These are phyloP conservation scores for Craterostigma plantagineum DNA, from an alignment of 257 asterid species.

Conservation along the genomic window DNA sequence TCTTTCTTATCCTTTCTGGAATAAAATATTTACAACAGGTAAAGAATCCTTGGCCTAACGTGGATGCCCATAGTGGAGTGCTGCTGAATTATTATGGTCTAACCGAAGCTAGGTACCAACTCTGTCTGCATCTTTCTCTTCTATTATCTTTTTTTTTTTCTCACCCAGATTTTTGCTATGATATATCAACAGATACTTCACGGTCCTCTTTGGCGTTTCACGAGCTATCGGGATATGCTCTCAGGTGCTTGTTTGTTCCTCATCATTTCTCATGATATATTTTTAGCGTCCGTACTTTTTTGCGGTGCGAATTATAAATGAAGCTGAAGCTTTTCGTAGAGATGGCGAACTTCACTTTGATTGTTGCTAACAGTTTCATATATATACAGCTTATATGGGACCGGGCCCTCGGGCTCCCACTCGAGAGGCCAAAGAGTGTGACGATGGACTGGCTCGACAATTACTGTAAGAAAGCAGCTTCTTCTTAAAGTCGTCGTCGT, in stretches of 20 bases:
- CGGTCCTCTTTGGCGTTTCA: constrained; percentile 97
- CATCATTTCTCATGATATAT: no score
- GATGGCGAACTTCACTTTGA: no score
- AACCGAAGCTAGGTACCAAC: constrained; percentile 47
- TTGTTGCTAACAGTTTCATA: no score
- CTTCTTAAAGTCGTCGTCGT: no score
- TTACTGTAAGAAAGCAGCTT: constrained; percentile 5
- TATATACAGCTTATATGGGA: constrained; percentile 78
- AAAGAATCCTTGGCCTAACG: constrained; percentile 94
- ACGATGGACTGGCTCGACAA: constrained; percentile 9
- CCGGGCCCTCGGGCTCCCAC: constrained; percentile 91
- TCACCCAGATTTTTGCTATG: neutral
- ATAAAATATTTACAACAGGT: constrained; percentile 21
- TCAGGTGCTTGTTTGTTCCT: constrained; percentile 37
- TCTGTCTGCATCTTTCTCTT: neutral
- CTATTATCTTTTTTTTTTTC: neutral
- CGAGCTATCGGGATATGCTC: constrained; percentile 88
- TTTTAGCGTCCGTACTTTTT: no score
- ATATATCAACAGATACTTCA: constrained; percentile 17
- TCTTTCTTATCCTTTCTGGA: neutral
- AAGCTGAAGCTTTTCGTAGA: no score
- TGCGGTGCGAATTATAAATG: no score
- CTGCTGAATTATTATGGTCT: constrained; percentile 71
- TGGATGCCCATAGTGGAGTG: constrained; percentile 92
- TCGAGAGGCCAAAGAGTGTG: constrained; percentile 89